Conservation (phyloP, 2,329 filamentous ascomycete species). For the Xylaria sp. region DNA sequence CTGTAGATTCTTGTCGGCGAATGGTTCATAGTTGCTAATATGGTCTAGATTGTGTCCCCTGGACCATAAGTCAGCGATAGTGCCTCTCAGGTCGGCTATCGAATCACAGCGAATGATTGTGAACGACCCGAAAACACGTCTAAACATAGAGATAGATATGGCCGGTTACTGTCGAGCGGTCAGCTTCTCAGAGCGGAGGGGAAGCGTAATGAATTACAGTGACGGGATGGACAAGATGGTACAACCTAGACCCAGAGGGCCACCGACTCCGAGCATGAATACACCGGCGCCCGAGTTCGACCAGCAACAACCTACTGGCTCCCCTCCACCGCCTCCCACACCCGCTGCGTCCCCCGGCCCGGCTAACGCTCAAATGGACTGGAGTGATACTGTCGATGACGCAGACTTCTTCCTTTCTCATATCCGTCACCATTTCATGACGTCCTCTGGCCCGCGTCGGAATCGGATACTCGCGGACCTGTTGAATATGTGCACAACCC, state of each 20-base stretch:
- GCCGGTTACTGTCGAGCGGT: slow-evolving; percentile 61
- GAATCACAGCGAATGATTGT: slow-evolving; percentile 19
- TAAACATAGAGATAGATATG: slow-evolving; percentile 50
- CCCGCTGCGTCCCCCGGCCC: slow-evolving; percentile 74
- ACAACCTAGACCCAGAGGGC: slow-evolving; percentile 64
- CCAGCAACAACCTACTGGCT: slow-evolving; percentile 66
- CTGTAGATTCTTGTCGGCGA: background rate
- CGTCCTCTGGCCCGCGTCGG: slow-evolving; percentile 78
- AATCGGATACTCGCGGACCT: slow-evolving; percentile 87
- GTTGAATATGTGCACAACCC: slow-evolving; percentile 93
- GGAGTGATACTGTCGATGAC: slow-evolving; percentile 80
- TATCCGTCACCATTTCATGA: slow-evolving; percentile 82
- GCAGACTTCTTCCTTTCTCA: slow-evolving; percentile 86
- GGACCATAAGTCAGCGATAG: slow-evolving; percentile 11
- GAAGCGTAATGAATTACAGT: slow-evolving; percentile 62
- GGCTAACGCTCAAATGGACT: slow-evolving; percentile 72
- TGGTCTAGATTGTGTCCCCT: slow-evolving; percentile 15
- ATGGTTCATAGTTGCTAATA: slow-evolving; percentile 23
- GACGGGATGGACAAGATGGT: slow-evolving; percentile 69
- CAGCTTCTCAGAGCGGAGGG: slow-evolving; percentile 71
- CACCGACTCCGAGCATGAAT: slow-evolving; percentile 74
- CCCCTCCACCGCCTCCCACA: slow-evolving; percentile 72
- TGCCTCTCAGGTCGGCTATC: background rate
- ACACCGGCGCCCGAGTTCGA: slow-evolving; percentile 73
- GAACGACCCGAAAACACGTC: slow-evolving; percentile 31